These are phyloP conservation scores for Mercurialis annua DNA, from an alignment of 345 rosid species.

Conservation along the genomic window DNA sequence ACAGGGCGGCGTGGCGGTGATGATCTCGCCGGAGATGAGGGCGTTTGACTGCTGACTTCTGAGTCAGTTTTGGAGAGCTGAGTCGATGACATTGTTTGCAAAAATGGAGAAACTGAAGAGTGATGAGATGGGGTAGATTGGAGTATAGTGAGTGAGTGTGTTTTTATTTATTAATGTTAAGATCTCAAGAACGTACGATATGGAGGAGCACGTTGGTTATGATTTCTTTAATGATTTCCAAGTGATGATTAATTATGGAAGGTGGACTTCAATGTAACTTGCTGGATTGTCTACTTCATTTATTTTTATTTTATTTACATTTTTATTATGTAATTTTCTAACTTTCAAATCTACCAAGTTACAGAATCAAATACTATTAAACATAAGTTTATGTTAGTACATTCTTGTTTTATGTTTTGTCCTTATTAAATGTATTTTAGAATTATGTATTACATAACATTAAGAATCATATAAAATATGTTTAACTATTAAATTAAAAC, in stretches of 20 bases:
- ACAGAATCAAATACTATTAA: too few species aligned
- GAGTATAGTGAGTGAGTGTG: too few species aligned
- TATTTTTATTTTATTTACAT: not conserved
- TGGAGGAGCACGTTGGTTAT: conserved; percentile 33
- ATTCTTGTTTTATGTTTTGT: too few species aligned
- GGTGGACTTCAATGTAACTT: conserved; percentile 25
- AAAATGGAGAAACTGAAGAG: conserved; percentile 3
- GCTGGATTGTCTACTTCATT: conserved; percentile 21
- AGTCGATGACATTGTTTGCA: conserved; percentile 37
- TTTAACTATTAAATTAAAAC: too few species aligned
- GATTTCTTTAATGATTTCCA: conserved; percentile 33
- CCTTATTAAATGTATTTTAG: too few species aligned
- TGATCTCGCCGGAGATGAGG: conserved; percentile 48
- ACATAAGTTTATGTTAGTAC: too few species aligned
- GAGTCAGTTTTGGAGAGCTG: conserved; percentile 60
- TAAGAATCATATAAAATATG: too few species aligned
- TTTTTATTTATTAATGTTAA: not conserved
- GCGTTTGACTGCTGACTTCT: conserved; percentile 58
- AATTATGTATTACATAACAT: too few species aligned
- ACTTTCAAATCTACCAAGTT: too few species aligned
- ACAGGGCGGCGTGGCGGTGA: conserved; percentile 41
- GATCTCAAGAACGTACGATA: conserved; percentile 26
- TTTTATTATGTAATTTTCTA: not conserved
- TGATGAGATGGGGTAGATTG: not conserved
- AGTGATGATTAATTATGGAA: conserved; percentile 34